Base-by-base conservation (phyloP, 257 asterid genomes). In the Solanum etuberosum region DNA sequence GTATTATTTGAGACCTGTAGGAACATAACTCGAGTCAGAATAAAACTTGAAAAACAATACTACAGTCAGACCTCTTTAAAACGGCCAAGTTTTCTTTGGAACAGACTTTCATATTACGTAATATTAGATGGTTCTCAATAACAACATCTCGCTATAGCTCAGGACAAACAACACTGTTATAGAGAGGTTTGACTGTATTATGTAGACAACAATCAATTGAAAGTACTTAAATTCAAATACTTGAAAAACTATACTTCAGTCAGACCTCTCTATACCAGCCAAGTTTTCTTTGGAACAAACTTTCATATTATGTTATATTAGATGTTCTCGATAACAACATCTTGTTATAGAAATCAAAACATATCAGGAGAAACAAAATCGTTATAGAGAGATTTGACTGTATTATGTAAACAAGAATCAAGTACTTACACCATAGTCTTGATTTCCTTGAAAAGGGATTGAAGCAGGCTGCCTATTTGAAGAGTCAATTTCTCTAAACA, bases 351-450 rank as follows among this genome's bases (percentile, higher is more conserved):
- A 9, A 71, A 3, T 9, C 15, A 35, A 72, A 72, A 72, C 16
- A 34, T 21, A 72, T 34, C 2, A 72, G 16, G 81, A 72, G 5
- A 72, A 72, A 35, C 81, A 0, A 68, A 1, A 7, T 5, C 1
- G 48, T 18, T 73, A 37, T 3, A 20, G 31, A 73, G 20, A 73
- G 51, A 0, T 73, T 73, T 72, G 48, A 20, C 18, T 35, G 29
- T 77, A 38, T 40, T 77, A 42, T 2, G 83, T 42, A 77, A 1
- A 78, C 16, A 78, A 4, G n/a, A 27, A 77, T 16, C 11, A 38
- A 83, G 72, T 5, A 90, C 96, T 93, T 90, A 94, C 98, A 48
- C 87, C 85, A 83, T 86, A 88, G 86, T 94, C 93, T 15, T 89
- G 93, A 90, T 88, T 82, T 86, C 87, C 82, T 78, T 88, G 84